Evolutionary conservation across 1,284 basidiomycete genomes (phyloP).

Genomic region (Austropuccinia psidii): DNA sequence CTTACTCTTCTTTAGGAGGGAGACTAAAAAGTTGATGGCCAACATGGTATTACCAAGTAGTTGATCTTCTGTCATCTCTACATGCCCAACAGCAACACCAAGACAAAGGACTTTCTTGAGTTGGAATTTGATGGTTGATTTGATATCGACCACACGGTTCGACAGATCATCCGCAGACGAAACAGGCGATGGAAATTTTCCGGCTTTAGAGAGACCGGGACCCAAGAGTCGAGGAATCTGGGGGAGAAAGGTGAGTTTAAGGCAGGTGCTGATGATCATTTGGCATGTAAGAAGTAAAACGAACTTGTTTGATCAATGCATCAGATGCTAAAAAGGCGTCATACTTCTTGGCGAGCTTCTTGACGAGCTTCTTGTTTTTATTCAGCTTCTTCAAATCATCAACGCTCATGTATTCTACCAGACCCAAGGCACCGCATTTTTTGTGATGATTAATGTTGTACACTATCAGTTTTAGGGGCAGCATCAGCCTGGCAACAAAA

Average conservation of each 20-base stretch:
- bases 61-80: slow-evolving; percentile 97
- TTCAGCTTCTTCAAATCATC: slow-evolving; percentile 99
- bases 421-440: too few species aligned
- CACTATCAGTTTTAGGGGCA: too few species aligned
- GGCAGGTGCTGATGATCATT: background rate
- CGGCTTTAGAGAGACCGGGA: slow-evolving; percentile 99
- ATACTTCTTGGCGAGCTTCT: slow-evolving; percentile 99
- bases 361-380: slow-evolving; percentile 99
- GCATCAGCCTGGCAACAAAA: too few species aligned
- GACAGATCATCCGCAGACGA: slow-evolving; percentile 83
- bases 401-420: slow-evolving; percentile 72
- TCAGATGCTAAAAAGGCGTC: slow-evolving; percentile 98
- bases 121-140: slow-evolving; percentile 91
- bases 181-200: slow-evolving; percentile 95
- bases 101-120: slow-evolving; percentile 99
- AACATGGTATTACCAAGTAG: slow-evolving; percentile 96
- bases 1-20: slow-evolving; percentile 93
- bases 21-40: slow-evolving; percentile 99
- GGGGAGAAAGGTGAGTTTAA: background rate
- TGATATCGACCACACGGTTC: slow-evolving; percentile 91
- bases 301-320: slow-evolving; percentile 85
- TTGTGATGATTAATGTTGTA: too few species aligned
- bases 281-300: background rate
- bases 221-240: slow-evolving; percentile 96
- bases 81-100: slow-evolving; percentile 95